Percentiles rank a stretch among this genome's conserved stretches.
phyloP scores from a whole-genome alignment of 305 asterid species.

The Petunia hybrid region DNA sequence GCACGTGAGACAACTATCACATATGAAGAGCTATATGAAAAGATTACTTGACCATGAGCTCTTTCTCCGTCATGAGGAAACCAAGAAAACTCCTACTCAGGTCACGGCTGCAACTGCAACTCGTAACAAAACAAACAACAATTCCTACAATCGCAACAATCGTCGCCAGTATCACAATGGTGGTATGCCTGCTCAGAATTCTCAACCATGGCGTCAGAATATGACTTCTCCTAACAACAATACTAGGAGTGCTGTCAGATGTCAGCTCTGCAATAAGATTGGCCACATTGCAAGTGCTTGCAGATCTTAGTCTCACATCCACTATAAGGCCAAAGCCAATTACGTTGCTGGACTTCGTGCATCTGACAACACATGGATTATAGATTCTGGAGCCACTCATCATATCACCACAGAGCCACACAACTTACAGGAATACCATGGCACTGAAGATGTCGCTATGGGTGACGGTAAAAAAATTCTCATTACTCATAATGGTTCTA shows the following conservation, averaged over 20 bases:
- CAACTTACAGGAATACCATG: background rate
- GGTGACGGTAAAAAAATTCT: background rate
- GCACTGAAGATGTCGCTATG: background rate
- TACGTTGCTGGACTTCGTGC: no score
- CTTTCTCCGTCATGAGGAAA: background rate
- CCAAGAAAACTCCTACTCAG: no score
- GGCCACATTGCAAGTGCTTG: no score
- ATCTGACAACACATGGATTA: background rate
- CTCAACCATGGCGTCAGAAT: background rate
- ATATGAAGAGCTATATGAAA: no score
- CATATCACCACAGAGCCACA: background rate
- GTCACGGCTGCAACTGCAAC: background rate
- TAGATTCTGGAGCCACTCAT: conserved; percentile 11
- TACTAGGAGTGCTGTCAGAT: background rate
- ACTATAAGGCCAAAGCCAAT: background rate
- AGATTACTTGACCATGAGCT: no score
- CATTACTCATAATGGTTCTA: background rate
- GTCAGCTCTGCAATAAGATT: no score
- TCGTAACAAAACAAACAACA: background rate
- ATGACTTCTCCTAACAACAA: background rate
- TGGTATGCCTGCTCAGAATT: no score
- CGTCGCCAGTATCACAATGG: no score
- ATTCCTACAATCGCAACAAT: background rate
- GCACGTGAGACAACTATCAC: no score
- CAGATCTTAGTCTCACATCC: no score